phyloP scores from a whole-genome alignment of 139 green algal species.

The Chlorella sorokiniana region DNA sequence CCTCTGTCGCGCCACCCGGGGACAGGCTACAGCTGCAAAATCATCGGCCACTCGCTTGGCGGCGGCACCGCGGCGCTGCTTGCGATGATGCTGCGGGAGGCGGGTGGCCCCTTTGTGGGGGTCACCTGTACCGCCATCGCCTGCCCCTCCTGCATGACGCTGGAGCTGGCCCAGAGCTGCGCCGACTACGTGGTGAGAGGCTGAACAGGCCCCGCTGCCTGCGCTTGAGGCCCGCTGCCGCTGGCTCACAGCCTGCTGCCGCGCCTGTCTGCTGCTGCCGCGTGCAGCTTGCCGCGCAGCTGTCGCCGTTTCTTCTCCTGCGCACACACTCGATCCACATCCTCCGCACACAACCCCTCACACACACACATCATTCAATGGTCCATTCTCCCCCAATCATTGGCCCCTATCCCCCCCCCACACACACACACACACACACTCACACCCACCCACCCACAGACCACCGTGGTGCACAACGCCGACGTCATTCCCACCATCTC shows the following conservation, averaged over 20 bases:
- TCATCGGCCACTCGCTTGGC: conserved; percentile 84
- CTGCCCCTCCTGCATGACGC: conserved; percentile 85
- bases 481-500: conserved; percentile 74
- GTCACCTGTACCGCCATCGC: conserved; percentile 79
- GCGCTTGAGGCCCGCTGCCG: too few species aligned
- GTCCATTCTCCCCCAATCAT: not conserved
- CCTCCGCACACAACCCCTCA: not conserved
- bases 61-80: conserved; percentile 85
- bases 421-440: not conserved
- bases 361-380: not conserved
- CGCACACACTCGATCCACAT: not conserved
- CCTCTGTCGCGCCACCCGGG: not conserved
- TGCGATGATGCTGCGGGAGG: conserved; percentile 83
- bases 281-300: too few species aligned
- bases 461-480: conserved; percentile 74
- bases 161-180: conserved; percentile 78
- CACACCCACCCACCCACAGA: conserved; percentile 33
- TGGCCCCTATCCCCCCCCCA: not conserved
- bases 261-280: not conserved
- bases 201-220: too few species aligned
- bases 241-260: not conserved
- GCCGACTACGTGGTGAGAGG: conserved; percentile 64
- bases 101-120: conserved; percentile 47
- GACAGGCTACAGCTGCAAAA: conserved; percentile 36
- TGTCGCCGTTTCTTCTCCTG: not conserved